Evolutionary conservation across 768 basidiomycete genomes (phyloP).

Genomic region (Lactarius psammicola): DNA sequence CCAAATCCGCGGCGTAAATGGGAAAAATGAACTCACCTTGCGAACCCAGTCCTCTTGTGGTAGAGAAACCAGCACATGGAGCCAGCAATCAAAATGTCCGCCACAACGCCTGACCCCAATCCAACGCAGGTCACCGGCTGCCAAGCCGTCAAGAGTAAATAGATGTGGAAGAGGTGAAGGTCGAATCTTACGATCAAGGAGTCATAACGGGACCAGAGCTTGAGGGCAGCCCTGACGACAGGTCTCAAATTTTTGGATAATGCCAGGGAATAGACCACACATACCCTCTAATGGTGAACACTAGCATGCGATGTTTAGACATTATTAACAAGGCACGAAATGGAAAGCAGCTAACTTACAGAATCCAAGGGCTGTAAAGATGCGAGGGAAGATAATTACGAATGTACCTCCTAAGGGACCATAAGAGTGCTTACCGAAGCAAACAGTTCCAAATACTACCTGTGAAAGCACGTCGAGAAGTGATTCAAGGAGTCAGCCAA

Average conservation of each 20-base stretch:
- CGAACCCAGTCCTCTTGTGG: slow-evolving; percentile 46
- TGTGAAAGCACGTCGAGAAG: background rate
- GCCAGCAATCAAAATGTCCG: slow-evolving; percentile 50
- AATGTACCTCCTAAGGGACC: background rate
- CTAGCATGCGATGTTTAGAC: slow-evolving; percentile 31
- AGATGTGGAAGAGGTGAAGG: background rate
- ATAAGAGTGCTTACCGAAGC: slow-evolving; percentile 41
- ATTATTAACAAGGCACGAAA: background rate
- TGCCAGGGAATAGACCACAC: slow-evolving; percentile 14
- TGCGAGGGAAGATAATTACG: background rate
- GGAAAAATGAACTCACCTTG: slow-evolving; percentile 35
- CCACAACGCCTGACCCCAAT: slow-evolving; percentile 47
- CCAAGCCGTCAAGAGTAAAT: background rate
- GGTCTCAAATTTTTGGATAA: slow-evolving; percentile 10
- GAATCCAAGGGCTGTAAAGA: slow-evolving; percentile 30
- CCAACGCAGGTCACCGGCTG: slow-evolving; percentile 53
- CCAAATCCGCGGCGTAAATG: background rate
- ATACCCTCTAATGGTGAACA: slow-evolving; percentile 49
- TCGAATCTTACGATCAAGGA: slow-evolving; percentile 36
- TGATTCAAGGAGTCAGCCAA: background rate
- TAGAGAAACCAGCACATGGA: slow-evolving; percentile 50
- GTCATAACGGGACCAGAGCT: slow-evolving; percentile 37
- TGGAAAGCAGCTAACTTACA: slow-evolving; percentile 26
- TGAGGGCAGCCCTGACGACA: slow-evolving; percentile 31
- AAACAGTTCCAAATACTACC: slow-evolving; percentile 41